These are phyloP conservation scores for Myriosclerotinia curreyana DNA, from an alignment of 2,329 filamentous ascomycete species.

Conservation along the genomic window DNA sequence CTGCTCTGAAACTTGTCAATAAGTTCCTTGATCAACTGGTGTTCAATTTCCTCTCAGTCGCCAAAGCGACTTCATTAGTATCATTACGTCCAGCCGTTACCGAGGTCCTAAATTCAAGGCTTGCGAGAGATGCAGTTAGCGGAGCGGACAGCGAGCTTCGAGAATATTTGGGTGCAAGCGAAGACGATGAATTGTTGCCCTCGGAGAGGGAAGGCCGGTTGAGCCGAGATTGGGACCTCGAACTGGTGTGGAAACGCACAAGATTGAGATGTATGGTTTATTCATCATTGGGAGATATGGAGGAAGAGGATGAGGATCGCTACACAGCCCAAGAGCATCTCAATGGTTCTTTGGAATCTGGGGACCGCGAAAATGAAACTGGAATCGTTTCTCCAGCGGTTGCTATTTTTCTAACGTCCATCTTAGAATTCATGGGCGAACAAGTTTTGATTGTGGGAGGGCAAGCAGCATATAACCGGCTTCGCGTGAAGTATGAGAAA, in stretches of 20 bases:
- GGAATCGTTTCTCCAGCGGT: constrained; percentile 82
- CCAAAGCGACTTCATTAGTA: constrained; percentile 73
- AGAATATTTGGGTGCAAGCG: constrained; percentile 78
- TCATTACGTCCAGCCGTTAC: constrained; percentile 76
- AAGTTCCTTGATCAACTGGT: constrained; percentile 90
- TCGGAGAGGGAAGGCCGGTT: constrained; percentile 51
- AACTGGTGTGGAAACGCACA: constrained; percentile 90
- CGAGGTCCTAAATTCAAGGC: constrained; percentile 83
- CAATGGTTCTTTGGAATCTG: constrained; percentile 53
- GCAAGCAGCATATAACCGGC: constrained; percentile 73
- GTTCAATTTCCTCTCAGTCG: constrained; percentile 80
- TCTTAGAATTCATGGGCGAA: constrained; percentile 91
- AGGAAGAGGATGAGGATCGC: constrained; percentile 94
- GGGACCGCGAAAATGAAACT: constrained; percentile 46
- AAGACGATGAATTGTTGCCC: constrained; percentile 67
- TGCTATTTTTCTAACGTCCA: constrained; percentile 92
- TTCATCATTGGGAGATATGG: constrained; percentile 91
- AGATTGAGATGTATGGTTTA: constrained; percentile 97
- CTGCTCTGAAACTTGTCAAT: constrained; percentile 78
- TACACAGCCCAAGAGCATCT: constrained; percentile 79
- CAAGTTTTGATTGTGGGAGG: constrained; percentile 84
- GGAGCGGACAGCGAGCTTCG: constrained; percentile 82
- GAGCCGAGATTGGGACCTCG: constrained; percentile 75
- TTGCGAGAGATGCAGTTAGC: constrained; percentile 79
- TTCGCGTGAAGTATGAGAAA: constrained; percentile 57